Conservation (phyloP, 805 yeast species). For the Candida maltosa region DNA sequence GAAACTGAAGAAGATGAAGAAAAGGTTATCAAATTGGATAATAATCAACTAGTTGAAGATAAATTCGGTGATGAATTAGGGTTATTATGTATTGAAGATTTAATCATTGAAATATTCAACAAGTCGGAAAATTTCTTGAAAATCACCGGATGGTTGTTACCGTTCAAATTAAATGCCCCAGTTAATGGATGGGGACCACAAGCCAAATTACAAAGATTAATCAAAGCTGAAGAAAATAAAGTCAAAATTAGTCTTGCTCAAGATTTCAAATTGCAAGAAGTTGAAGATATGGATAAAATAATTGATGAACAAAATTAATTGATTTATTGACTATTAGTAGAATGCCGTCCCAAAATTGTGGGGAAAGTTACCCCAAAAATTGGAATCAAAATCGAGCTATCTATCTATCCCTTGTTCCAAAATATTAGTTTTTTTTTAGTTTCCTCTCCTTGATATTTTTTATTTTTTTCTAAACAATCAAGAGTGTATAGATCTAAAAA, state of each 20-base stretch:
- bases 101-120: constrained; percentile 65
- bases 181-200: constrained; percentile 74
- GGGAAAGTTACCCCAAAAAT: too few relatives aligned
- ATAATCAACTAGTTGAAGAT: constrained; percentile 74
- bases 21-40: constrained; percentile 55
- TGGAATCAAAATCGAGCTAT: too few relatives aligned
- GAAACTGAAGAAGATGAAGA: constrained; percentile 9
- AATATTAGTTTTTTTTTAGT: too few relatives aligned
- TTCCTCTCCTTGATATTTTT: too few relatives aligned
- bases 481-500: too few relatives aligned
- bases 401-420: too few relatives aligned
- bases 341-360: too few relatives aligned
- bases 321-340: too few relatives aligned
- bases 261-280: constrained; percentile 62
- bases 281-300: constrained; percentile 63
- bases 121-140: constrained; percentile 64
- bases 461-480: too few relatives aligned
- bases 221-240: constrained; percentile 49
- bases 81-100: constrained; percentile 75
- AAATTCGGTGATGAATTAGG: constrained; percentile 56
- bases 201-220: constrained; percentile 62
- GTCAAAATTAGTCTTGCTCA: constrained; percentile 56
- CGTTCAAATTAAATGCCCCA: constrained; percentile 68
- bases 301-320: constrained; percentile 61
- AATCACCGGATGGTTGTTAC: constrained; percentile 60